These are phyloP conservation scores for Ceratobasidium sp. DNA, from an alignment of 1,284 basidiomycete genomes.

Conservation along the genomic window DNA sequence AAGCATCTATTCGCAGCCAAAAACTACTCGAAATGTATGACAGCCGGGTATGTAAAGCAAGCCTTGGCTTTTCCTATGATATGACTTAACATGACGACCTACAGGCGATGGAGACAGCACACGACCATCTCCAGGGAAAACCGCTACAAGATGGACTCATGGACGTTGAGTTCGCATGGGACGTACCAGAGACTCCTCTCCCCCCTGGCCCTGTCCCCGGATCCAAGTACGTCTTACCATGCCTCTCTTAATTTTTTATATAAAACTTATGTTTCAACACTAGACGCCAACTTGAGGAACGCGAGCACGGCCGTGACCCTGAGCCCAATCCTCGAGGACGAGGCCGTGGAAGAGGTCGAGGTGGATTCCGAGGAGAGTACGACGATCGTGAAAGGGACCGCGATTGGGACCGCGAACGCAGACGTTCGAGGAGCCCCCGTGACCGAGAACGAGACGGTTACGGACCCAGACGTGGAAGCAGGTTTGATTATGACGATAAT, in stretches of 20 bases:
- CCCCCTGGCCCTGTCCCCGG: conserved; percentile 55
- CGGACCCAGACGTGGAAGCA: conserved; percentile 15
- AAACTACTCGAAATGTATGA: conserved; percentile 91
- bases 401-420: conserved; percentile 37
- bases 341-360: conserved; percentile 53
- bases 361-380: conserved; percentile 26
- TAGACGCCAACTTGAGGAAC: conserved; percentile 35
- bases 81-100: conserved; percentile 30
- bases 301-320: conserved; percentile 57
- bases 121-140: conserved; percentile 81
- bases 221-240: conserved; percentile 48
- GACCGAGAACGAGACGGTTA: conserved; percentile 22
- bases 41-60: conserved; percentile 67
- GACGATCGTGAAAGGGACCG: conserved; percentile 31
- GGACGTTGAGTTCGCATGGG: conserved; percentile 91
- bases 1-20: conserved; percentile 63
- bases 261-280: conserved; percentile 17
- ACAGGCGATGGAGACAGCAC: conserved; percentile 79
- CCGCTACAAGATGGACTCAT: conserved; percentile 86
- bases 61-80: background rate
- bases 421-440: conserved; percentile 34
- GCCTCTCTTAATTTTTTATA: conserved; percentile 38
- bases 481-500: conserved; percentile 51
- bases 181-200: conserved; percentile 60
- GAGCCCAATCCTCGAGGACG: conserved; percentile 58